Conservation (phyloP, 257 asterid species). For the Salvia hispanica region DNA sequence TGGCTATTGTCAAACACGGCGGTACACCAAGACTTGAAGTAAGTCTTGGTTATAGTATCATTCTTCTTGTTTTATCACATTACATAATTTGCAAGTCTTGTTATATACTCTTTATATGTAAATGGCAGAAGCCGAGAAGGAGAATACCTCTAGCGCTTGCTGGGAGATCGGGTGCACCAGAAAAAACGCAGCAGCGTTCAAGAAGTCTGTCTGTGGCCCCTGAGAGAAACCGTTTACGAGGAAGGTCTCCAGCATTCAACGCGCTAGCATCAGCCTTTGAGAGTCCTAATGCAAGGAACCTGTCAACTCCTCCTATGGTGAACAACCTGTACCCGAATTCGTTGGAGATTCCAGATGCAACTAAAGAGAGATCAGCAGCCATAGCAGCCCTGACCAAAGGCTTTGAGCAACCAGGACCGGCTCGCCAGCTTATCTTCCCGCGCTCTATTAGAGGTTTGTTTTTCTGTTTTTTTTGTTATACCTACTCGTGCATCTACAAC, state of each 20-base stretch:
- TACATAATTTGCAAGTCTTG: too few species aligned
- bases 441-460: constrained; percentile 62
- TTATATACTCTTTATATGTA: neutral
- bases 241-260: constrained; percentile 96
- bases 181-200: constrained; percentile 88
- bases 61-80: neutral
- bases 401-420: constrained; percentile 60
- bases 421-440: constrained; percentile 62
- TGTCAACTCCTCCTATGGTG: constrained; percentile 93
- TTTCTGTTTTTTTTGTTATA: too few species aligned
- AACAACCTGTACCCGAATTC: constrained; percentile 77
- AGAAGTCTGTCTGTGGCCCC: constrained; percentile 90
- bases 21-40: constrained; percentile 49
- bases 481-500: neutral
- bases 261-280: constrained; percentile 89
- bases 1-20: constrained; percentile 63
- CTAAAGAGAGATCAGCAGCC: constrained; percentile 66
- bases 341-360: constrained; percentile 52
- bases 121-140: constrained; percentile 72
- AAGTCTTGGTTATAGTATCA: constrained; percentile 19
- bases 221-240: constrained; percentile 87
- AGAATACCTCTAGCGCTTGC: constrained; percentile 54
- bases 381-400: constrained; percentile 64
- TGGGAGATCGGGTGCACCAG: constrained; percentile 74
- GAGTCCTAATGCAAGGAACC: constrained; percentile 69